phyloP scores from a whole-genome alignment of 1,139 yeast species.

The Geotrichum siamense region DNA sequence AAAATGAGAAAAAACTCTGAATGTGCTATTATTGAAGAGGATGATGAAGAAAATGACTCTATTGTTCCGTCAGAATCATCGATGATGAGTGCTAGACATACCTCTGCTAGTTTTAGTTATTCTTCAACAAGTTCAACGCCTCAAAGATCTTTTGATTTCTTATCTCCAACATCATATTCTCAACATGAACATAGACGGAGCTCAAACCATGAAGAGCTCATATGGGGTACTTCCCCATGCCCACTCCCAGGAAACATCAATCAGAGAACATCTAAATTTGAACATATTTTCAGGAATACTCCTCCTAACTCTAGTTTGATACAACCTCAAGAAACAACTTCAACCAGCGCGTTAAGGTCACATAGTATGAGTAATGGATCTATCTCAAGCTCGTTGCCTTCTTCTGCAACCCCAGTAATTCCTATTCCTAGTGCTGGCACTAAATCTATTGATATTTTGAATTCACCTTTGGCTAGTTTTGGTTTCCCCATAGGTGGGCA shows the following conservation, averaged over 20 bases:
- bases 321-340: background rate
- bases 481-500: constrained; percentile 11
- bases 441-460: constrained; percentile 8
- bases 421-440: background rate
- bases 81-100: background rate
- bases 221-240: constrained; percentile 13
- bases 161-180: background rate
- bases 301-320: constrained; percentile 7
- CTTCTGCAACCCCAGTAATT: background rate
- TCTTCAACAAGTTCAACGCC: constrained; percentile 3
- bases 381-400: background rate
- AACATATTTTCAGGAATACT: constrained; percentile 11
- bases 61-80: background rate
- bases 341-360: background rate
- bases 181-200: constrained; percentile 7
- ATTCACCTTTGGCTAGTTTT: constrained; percentile 6
- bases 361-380: background rate
- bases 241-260: background rate
- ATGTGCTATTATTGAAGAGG: constrained; percentile 9
- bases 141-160: background rate
- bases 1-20: constrained; percentile 13
- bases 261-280: constrained; percentile 10
- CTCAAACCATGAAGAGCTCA: constrained; percentile 15
- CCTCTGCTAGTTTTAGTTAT: background rate
- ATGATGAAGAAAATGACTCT: constrained; percentile 5